Evolutionary conservation across 2,329 filamentous ascomycete species (phyloP), one percentile per base, ranked within the genome.

Genomic region (Hypoxylon sp.): DNA sequence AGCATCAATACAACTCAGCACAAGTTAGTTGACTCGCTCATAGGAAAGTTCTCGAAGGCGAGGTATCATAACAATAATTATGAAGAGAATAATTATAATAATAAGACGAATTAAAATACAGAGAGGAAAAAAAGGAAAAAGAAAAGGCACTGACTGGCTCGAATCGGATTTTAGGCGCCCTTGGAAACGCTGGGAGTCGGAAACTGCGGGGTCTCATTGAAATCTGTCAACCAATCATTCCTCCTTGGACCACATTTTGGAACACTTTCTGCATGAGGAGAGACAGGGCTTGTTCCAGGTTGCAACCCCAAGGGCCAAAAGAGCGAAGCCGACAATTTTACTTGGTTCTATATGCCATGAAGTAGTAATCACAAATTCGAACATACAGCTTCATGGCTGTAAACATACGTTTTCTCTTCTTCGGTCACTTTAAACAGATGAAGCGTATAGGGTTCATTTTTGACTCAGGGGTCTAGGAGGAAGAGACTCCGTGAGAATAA

Each of bases 231-330:
- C 82, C 79, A 84, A 83, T 83, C 77, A 81, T 63, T 51, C 28
- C 46, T 69, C 32, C 66, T 65, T 67, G 63, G 65, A 70, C 38
- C 64, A 62, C 62, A 73, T 73, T 74, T 78, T 81, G 80, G 77
- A 81, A 81, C 80, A 77, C 76, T 78, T 79, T 72, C 67, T 81
- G 82, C 80, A 80, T 80, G 78, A 76, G 77, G 74, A 72, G 72
- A 69, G 74, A 73, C 74, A 75, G 60, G 59, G 53, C 38, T 38
- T 56, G 64, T 78, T 75, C 73, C 76, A 77, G 66, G 74, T 75
- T 71, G 63, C 75, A 68, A 67, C 67, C 66, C 43, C 17, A 45
- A 53, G 48, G 38, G 41, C 61, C 41, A 41, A 58, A 70, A 76
- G 75, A 41, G 49, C 61, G 56, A 62, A 41, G 57, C 53, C 55